Conservation (phyloP, 495 filamentous ascomycete species). For the Aspergillus biplanus region DNA sequence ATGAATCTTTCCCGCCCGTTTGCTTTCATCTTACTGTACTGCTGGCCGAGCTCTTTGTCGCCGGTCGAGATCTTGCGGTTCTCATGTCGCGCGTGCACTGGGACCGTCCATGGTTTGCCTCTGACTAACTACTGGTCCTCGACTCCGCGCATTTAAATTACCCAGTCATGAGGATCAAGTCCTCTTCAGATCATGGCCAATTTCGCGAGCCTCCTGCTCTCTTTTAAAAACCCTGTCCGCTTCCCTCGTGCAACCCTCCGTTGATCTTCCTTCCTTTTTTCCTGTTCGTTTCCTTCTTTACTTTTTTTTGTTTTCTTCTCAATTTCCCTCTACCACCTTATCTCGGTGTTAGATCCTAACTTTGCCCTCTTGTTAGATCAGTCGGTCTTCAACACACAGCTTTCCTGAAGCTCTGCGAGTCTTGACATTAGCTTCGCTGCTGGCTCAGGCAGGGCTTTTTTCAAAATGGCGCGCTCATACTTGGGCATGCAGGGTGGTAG, state of each 20-base stretch:
- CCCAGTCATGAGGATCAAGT: neutral
- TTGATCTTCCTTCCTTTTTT: slow-evolving; percentile 16
- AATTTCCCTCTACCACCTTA: neutral
- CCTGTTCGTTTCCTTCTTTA: slow-evolving; percentile 7
- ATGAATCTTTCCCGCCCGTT: neutral
- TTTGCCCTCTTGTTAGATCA: neutral
- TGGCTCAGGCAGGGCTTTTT: slow-evolving; percentile 5
- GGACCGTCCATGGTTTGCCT: neutral
- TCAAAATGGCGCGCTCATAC: slow-evolving; percentile 45
- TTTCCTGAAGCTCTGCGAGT: neutral
- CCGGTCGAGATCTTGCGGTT: neutral
- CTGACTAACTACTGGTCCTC: neutral
- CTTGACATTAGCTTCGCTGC: slow-evolving; percentile 7
- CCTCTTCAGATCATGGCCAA: slow-evolving; percentile 7
- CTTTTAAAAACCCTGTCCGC: slow-evolving; percentile 15
- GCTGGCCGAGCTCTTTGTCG: no score
- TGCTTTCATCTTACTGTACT: neutral
- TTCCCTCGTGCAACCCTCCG: slow-evolving; percentile 20
- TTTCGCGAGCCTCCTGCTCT: slow-evolving; percentile 8
- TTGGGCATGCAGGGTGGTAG: slow-evolving; percentile 68
- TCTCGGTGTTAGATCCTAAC: neutral
- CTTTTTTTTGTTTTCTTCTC: slow-evolving; percentile 2
- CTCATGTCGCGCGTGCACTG: neutral
- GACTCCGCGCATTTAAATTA: neutral
- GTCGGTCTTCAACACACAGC: neutral